Evolutionary conservation across 2,329 filamentous ascomycete species (phyloP).

Genomic region (Atkinsonella texensis): DNA sequence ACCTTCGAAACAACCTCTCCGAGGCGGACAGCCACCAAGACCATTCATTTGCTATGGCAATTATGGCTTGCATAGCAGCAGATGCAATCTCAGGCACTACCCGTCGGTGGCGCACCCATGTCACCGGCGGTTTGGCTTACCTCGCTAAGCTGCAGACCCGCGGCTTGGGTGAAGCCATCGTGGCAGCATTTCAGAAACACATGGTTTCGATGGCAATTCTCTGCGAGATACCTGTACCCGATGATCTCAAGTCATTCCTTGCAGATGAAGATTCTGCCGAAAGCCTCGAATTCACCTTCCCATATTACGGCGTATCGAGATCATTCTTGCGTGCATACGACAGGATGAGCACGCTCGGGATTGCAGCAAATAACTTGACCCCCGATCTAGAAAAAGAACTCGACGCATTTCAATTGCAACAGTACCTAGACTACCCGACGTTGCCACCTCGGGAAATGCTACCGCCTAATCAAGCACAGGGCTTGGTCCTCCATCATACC

Average conservation of each 20-base stretch:
- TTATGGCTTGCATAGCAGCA: slow-evolving; percentile 23
- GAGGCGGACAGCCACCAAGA: slow-evolving; percentile 11
- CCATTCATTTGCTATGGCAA: slow-evolving; percentile 28
- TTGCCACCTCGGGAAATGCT: slow-evolving; percentile 1
- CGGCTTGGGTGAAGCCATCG: slow-evolving; percentile 6
- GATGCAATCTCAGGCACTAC: slow-evolving; percentile 15
- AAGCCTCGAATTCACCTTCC: slow-evolving; percentile 11
- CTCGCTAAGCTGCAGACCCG: slow-evolving; percentile 8
- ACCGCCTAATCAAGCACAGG: slow-evolving; percentile 12
- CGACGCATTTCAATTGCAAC: slow-evolving; percentile 19
- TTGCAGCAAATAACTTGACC: slow-evolving; percentile 4
- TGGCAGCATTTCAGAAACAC: slow-evolving; percentile 12
- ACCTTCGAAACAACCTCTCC: slow-evolving; percentile 12
- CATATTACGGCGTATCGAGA: slow-evolving; percentile 12
- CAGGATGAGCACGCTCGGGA: slow-evolving; percentile 11
- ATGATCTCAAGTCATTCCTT: slow-evolving; percentile 11
- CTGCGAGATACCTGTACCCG: slow-evolving; percentile 10
- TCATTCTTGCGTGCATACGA: slow-evolving; percentile 10
- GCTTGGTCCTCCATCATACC: slow-evolving; percentile 13
- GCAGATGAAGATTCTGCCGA: slow-evolving; percentile 2
- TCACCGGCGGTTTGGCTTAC: slow-evolving; percentile 13
- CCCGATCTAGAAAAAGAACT: slow-evolving; percentile 10
- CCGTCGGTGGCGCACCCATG: slow-evolving; percentile 13
- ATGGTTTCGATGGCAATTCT: slow-evolving; percentile 15
- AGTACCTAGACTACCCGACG: slow-evolving; percentile 15